phyloP scores from a whole-genome alignment of 2,329 filamentous ascomycete species.

The Aspergillus fischeri region DNA sequence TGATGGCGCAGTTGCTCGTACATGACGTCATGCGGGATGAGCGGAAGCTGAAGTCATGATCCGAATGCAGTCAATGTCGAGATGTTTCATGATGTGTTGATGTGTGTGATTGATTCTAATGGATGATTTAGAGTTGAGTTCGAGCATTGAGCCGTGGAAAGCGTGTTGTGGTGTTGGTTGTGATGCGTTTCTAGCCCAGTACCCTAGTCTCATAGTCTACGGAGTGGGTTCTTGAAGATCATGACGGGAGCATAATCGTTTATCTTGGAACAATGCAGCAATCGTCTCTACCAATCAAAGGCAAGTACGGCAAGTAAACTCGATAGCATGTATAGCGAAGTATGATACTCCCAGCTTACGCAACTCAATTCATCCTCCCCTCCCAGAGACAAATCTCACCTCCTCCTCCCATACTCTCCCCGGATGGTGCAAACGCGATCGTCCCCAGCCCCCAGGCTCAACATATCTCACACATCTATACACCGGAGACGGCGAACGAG shows the following conservation, averaged over 20 bases:
- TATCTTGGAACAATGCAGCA: neutral
- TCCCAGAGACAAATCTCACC: constrained; percentile 16
- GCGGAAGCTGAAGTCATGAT: constrained; percentile 26
- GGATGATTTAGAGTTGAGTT: neutral
- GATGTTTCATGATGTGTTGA: neutral
- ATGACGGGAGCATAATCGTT: neutral
- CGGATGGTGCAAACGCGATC: neutral
- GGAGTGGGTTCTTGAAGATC: neutral
- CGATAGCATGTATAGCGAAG: neutral
- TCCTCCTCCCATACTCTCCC: constrained; percentile 7
- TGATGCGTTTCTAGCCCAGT: neutral
- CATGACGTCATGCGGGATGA: constrained; percentile 30
- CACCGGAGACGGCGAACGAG: neutral
- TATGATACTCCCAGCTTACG: neutral
- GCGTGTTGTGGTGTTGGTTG: neutral
- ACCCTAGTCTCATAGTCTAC: neutral
- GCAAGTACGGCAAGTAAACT: neutral
- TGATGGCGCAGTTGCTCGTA: constrained; percentile 12
- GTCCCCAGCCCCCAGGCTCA: constrained; percentile 6
- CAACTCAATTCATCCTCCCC: neutral
- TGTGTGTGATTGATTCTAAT: constrained; percentile 1
- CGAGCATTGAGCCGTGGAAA: neutral
- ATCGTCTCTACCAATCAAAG: neutral
- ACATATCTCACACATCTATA: constrained; percentile 9
- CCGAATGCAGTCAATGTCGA: constrained; percentile 15